These are phyloP conservation scores for Mycena sanguinolenta DNA, from an alignment of 768 basidiomycete species.

Conservation along the genomic window DNA sequence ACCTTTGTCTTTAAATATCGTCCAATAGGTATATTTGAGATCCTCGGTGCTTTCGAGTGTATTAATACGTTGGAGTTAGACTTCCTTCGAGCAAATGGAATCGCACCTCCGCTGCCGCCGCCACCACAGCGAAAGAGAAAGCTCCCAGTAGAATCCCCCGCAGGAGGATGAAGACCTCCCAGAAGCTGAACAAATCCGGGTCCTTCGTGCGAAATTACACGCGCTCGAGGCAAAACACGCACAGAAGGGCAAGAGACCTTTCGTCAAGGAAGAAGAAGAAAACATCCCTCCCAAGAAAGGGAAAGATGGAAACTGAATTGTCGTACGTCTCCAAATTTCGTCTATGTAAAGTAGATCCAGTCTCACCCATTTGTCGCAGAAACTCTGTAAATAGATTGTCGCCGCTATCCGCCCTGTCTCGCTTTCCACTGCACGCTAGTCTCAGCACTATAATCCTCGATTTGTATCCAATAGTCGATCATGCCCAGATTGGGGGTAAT, in stretches of 20 bases:
- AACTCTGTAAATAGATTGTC: neutral
- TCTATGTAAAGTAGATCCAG: neutral
- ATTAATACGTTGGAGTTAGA: conserved; percentile 3
- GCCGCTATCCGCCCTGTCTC: neutral
- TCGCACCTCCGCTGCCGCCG: conserved; percentile 13
- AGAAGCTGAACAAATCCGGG: conserved; percentile 16
- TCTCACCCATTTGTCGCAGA: neutral
- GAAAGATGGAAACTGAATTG: neutral
- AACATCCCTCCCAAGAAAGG: conserved; percentile 25
- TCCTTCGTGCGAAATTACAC: conserved; percentile 20
- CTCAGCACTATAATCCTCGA: neutral
- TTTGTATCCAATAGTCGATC: neutral
- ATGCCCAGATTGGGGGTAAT: neutral
- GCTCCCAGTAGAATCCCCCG: neutral
- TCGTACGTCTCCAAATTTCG: neutral
- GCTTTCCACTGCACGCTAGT: neutral
- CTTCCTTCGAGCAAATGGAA: conserved; percentile 16
- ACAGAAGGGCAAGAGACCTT: neutral
- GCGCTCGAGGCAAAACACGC: conserved; percentile 22
- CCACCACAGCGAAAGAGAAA: conserved; percentile 25
- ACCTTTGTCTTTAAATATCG: conserved; percentile 32
- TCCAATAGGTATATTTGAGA: conserved; percentile 6
- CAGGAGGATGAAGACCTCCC: conserved; percentile 8
- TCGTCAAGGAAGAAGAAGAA: conserved; percentile 26
- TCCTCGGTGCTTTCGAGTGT: neutral